A percentile compares a stretch with the other conserved stretches of the same genome.
phyloP scores from a whole-genome alignment of 805 yeast genomes.

The Wickerhamomyces ciferrii region DNA sequence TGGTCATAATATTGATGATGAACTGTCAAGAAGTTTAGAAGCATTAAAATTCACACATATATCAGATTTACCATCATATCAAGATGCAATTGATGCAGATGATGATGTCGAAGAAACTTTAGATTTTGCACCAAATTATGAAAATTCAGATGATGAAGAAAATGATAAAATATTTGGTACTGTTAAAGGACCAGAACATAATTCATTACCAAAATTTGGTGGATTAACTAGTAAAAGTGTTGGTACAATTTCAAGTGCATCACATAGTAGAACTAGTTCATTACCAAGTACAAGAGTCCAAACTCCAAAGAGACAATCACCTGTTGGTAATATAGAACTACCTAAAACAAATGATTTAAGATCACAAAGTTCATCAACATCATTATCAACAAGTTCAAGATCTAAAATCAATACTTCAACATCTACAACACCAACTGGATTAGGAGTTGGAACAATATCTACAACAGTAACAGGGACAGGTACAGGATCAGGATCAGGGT shows the following conservation, averaged over 20 bases:
- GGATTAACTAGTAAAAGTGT: not conserved
- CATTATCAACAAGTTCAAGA: not conserved
- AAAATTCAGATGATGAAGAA: not conserved
- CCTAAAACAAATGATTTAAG: not conserved
- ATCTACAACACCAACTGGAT: not conserved
- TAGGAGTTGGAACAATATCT: too few relatives aligned
- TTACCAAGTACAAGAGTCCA: not conserved
- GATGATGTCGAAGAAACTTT: slow-evolving; percentile 30
- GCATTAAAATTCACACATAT: slow-evolving; percentile 31
- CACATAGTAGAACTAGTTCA: not conserved
- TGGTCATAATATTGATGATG: not conserved
- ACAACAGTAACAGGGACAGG: not conserved
- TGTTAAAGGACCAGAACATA: not conserved
- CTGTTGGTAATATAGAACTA: not conserved
- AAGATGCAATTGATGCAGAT: slow-evolving; percentile 56
- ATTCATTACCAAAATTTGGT: not conserved
- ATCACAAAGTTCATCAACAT: not conserved
- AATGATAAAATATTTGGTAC: not conserved
- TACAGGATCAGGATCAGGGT: not conserved
- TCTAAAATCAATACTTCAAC: too few relatives aligned
- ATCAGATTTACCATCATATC: slow-evolving; percentile 72
- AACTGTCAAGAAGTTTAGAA: slow-evolving; percentile 6
- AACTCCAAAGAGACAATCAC: not conserved
- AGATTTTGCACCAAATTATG: slow-evolving; percentile 57
- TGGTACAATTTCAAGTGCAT: not conserved